Evolutionary conservation across 2,329 filamentous ascomycete species (phyloP), one percentile per base, ranked within the genome.

Genomic region (Hypoxylon sp.): DNA sequence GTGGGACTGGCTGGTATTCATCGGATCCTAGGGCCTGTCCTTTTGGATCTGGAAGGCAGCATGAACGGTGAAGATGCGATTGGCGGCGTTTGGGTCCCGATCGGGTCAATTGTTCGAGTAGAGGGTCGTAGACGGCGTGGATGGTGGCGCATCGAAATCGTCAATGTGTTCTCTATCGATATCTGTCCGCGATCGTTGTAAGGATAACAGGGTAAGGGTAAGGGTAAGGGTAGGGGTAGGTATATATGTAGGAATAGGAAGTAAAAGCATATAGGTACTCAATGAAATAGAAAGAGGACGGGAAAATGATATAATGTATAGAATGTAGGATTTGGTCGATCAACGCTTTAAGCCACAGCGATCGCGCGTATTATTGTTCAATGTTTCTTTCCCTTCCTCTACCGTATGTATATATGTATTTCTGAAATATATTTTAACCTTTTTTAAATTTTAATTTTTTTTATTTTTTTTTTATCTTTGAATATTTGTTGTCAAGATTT

Each of bases 1-100:
- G 66, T 70, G 72, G 69, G 77, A 70, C 50, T 75, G 74, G 71
- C 74, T 75, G 60, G 73, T 77, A 74, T 76, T 77, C 79, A 81
- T 80, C 73, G 71, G 72, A 72, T 68, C 46, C 67, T 60, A 47
- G 67, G 63, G 57, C 66, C 60, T 67, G 47, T 69, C 60, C 70
- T 69, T 54, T 42, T 65, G 29, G 11, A 59, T 39, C 39, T 54
- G 31, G 63, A 62, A 26, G 31, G 57, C 33, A 69, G 55, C 72
- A 73, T 75, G 61, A 70, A 73, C 59, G 61, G 26, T 60, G 69
- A 59, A 65, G 71, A 48, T 53, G 63, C 59, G 69, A 66, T 37
- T 70, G 74, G 61, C 74, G 78, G 22, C 72, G 74, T 24, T 66
- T 55, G 59, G 42, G 72, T 74, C 73, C 75, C 63, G 58, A 35